phyloP scores from a whole-genome alignment of 768 basidiomycete species.

The Boletus fagicola region DNA sequence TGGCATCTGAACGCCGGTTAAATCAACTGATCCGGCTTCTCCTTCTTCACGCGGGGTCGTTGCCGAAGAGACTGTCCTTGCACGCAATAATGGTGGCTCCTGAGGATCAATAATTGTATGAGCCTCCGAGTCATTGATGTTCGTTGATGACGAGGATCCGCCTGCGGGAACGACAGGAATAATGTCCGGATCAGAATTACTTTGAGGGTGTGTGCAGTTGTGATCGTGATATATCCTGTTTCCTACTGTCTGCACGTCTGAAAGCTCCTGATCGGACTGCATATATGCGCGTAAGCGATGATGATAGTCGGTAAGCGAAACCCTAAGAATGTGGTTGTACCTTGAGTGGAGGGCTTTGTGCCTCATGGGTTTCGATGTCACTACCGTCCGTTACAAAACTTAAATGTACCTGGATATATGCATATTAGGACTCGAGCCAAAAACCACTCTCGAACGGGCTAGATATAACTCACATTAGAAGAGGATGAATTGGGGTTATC shows the following conservation, averaged over 20 bases:
- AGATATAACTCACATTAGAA: slow-evolving; percentile 7
- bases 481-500: background rate
- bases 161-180: background rate
- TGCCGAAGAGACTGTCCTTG: background rate
- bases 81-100: background rate
- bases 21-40: background rate
- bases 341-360: background rate
- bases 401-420: slow-evolving; percentile 17
- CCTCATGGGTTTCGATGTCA: background rate
- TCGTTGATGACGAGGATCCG: background rate
- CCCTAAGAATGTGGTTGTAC: background rate
- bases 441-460: background rate
- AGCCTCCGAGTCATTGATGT: background rate
- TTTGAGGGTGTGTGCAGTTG: background rate
- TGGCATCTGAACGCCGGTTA: background rate
- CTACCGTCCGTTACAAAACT: background rate
- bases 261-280: slow-evolving; percentile 2
- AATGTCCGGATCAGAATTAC: background rate
- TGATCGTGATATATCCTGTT: background rate
- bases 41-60: background rate
- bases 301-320: background rate
- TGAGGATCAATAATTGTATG: background rate
- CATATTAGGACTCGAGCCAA: background rate
- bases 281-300: slow-evolving; percentile 24
- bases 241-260: background rate